Evolutionary conservation across 2,329 filamentous ascomycete species (phyloP).

Genomic region (Penicillium rolfsii): DNA sequence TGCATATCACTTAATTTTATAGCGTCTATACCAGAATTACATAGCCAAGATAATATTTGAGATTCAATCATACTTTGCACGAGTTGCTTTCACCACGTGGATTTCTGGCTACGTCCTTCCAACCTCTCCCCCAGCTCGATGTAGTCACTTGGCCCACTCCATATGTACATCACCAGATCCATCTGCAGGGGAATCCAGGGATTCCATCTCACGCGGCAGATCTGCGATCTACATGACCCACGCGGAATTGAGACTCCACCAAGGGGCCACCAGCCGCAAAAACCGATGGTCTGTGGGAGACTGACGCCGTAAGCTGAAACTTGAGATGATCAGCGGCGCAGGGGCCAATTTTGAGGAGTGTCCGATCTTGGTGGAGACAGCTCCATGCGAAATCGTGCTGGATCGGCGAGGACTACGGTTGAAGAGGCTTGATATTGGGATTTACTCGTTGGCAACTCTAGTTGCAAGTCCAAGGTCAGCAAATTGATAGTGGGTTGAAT

Average conservation of each 20-base stretch:
- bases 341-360: not conserved
- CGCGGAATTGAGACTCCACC: not conserved
- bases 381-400: not conserved
- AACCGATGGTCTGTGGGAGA: not conserved
- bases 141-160: not conserved
- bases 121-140: not conserved
- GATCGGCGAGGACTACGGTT: not conserved
- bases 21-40: constrained; percentile 1
- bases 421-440: not conserved
- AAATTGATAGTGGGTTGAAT: not conserved
- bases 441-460: not conserved
- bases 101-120: not conserved
- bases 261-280: not conserved
- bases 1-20: not conserved
- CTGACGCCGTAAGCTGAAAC: not conserved
- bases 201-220: not conserved
- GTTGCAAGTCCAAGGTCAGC: not conserved
- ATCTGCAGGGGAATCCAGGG: not conserved
- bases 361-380: not conserved
- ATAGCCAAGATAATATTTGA: constrained; percentile 1
- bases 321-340: not conserved
- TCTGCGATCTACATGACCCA: not conserved
- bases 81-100: not conserved
- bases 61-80: not conserved
- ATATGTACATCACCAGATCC: not conserved